phyloP scores from a whole-genome alignment of 2,329 filamentous ascomycete genomes.

The Neobulgaria alba region DNA sequence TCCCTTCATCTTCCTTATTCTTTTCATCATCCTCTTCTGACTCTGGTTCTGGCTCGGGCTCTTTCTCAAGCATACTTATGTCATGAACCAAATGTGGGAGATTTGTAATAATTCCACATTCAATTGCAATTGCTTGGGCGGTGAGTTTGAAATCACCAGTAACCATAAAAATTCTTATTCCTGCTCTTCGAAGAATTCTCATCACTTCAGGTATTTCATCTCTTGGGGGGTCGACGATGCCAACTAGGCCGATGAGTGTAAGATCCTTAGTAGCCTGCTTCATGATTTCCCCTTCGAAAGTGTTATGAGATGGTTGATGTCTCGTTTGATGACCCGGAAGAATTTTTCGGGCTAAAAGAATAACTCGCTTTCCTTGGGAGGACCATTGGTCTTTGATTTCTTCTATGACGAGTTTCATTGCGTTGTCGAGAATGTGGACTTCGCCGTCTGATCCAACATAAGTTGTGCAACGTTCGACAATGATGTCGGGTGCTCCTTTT shows the following conservation, averaged over 20 bases:
- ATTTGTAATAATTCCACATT: slow-evolving; percentile 58
- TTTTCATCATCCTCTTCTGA: slow-evolving; percentile 2
- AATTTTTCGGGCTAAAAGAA: slow-evolving; percentile 53
- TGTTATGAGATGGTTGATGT: slow-evolving; percentile 27
- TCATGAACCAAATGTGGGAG: slow-evolving; percentile 12
- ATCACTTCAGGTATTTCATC: slow-evolving; percentile 48
- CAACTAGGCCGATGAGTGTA: slow-evolving; percentile 45
- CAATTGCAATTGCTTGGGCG: slow-evolving; percentile 59
- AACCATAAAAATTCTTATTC: slow-evolving; percentile 67
- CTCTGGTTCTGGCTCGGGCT: slow-evolving; percentile 2
- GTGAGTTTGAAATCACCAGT: slow-evolving; percentile 73
- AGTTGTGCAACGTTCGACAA: slow-evolving; percentile 56
- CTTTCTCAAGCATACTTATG: slow-evolving; percentile 6
- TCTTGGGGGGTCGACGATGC: slow-evolving; percentile 48
- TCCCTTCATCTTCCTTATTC: background rate
- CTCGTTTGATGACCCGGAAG: slow-evolving; percentile 7
- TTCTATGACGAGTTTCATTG: slow-evolving; percentile 40
- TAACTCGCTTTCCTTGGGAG: slow-evolving; percentile 55
- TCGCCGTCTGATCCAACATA: slow-evolving; percentile 49
- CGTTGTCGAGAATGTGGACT: slow-evolving; percentile 38
- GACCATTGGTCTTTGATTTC: slow-evolving; percentile 58
- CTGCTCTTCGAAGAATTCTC: slow-evolving; percentile 53
- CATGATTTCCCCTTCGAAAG: slow-evolving; percentile 45
- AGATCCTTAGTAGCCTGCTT: slow-evolving; percentile 40
- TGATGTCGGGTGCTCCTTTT: slow-evolving; percentile 64